A percentile compares a stretch with the other conserved stretches of the same genome.
Evolutionary conservation across 306 rosid genomes (phyloP).

Genomic region (Inga leiocalycina): DNA sequence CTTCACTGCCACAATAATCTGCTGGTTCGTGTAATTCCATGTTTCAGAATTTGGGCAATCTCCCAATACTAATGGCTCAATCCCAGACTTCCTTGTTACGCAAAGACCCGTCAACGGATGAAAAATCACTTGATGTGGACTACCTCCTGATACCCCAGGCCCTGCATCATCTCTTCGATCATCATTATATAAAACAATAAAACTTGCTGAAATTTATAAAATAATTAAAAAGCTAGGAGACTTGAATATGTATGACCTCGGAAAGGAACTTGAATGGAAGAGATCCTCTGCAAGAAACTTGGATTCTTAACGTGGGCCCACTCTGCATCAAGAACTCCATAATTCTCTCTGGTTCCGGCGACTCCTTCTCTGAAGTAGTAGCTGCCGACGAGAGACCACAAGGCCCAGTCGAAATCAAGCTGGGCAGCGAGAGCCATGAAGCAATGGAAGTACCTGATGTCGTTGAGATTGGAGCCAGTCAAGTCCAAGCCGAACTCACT

Average conservation of each 20-base stretch:
- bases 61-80: slow-evolving; percentile 55
- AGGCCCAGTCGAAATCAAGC: slow-evolving; percentile 78
- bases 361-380: slow-evolving; percentile 75
- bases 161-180: slow-evolving; percentile 34
- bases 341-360: slow-evolving; percentile 65
- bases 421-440: slow-evolving; percentile 68
- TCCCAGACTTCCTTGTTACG: slow-evolving; percentile 18
- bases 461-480: slow-evolving; percentile 76
- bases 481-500: slow-evolving; percentile 83
- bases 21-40: slow-evolving; percentile 60
- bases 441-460: slow-evolving; percentile 73
- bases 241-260: slow-evolving; percentile 48
- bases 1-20: slow-evolving; percentile 39
- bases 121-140: slow-evolving; percentile 53
- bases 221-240: not conserved
- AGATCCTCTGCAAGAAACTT: slow-evolving; percentile 51
- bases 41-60: slow-evolving; percentile 59
- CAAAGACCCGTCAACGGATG: slow-evolving; percentile 85
- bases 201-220: too few relatives aligned
- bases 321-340: slow-evolving; percentile 61
- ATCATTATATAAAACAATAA: too few relatives aligned
- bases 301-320: slow-evolving; percentile 58
- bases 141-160: slow-evolving; percentile 41
- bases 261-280: slow-evolving; percentile 71
- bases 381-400: slow-evolving; percentile 91